A percentile compares a stretch with the other conserved stretches of the same genome.
Evolutionary conservation across 2,329 filamentous ascomycete genomes (phyloP).

Genomic region (Penicillium sp.): DNA sequence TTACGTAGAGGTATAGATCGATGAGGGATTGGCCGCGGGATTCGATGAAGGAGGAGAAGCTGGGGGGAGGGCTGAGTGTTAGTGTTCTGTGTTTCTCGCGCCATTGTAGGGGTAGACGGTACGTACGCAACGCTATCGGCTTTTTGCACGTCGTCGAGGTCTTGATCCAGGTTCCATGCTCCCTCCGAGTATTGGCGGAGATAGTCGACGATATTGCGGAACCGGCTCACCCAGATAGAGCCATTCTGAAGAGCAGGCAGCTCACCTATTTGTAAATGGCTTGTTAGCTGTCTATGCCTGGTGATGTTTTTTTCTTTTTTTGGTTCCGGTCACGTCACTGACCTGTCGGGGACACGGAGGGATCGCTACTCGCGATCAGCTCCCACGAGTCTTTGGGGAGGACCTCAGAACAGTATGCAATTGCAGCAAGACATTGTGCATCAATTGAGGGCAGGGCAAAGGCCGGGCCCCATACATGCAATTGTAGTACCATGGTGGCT

Average conservation of each 20-base stretch:
- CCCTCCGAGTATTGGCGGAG: conserved; percentile 47
- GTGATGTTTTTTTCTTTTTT: background rate
- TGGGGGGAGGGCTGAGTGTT: conserved; percentile 13
- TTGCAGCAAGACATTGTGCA: conserved; percentile 79
- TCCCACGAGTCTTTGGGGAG: conserved; percentile 62
- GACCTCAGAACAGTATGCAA: conserved; percentile 69
- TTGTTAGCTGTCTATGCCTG: background rate
- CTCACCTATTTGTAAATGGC: conserved; percentile 43
- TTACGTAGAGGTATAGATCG: conserved; percentile 85
- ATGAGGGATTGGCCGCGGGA: conserved; percentile 73
- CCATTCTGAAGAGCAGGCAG: conserved; percentile 58
- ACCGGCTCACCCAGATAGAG: conserved; percentile 52
- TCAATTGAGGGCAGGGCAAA: conserved; percentile 89
- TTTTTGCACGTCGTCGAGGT: conserved; percentile 41
- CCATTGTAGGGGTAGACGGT: background rate
- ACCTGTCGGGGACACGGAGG: conserved; percentile 68
- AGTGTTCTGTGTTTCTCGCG: background rate
- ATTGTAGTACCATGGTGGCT: conserved; percentile 59
- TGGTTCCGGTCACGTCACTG: conserved; percentile 38
- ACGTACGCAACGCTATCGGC: conserved; percentile 52
- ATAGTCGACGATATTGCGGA: conserved; percentile 54
- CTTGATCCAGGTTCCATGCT: conserved; percentile 49
- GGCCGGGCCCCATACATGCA: conserved; percentile 87
- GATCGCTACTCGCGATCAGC: conserved; percentile 70
- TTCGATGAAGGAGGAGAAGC: conserved; percentile 65